Evolutionary conservation across 2,329 filamentous ascomycete genomes (phyloP).

Genomic region (Ophiostoma novo-ulmi): DNA sequence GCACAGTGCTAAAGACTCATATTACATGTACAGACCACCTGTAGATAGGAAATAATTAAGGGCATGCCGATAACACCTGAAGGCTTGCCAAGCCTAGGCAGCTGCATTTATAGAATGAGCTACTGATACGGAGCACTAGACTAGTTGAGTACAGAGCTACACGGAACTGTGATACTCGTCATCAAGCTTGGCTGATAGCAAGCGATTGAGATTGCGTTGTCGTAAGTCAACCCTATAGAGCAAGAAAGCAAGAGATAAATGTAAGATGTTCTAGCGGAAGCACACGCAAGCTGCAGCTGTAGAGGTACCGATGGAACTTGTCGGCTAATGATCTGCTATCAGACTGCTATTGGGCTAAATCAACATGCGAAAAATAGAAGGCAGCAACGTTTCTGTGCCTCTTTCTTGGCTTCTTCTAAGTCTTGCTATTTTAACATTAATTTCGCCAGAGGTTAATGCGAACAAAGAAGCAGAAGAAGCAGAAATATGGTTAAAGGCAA

Average conservation of each 20-base stretch:
- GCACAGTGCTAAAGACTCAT: neutral
- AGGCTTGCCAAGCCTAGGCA: constrained; percentile 3
- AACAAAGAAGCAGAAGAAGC: neutral
- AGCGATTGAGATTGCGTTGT: neutral
- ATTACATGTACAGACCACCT: neutral
- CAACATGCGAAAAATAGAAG: neutral
- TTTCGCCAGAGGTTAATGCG: neutral
- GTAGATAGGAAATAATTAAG: neutral
- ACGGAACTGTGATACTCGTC: neutral
- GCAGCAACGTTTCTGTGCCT: neutral
- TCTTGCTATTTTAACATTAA: constrained; percentile 9
- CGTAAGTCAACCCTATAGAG: neutral
- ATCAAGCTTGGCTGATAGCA: neutral
- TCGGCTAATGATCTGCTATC: neutral
- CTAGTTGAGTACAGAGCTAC: neutral
- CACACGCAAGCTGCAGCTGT: neutral
- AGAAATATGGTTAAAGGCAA: neutral
- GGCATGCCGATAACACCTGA: neutral
- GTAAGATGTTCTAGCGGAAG: neutral
- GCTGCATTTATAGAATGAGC: neutral
- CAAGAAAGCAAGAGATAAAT: neutral
- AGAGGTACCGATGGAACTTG: neutral
- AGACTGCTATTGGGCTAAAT: neutral
- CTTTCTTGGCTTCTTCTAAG: neutral
- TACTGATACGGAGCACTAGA: neutral